A percentile compares a stretch with the other conserved stretches of the same genome.
These are phyloP conservation scores for Paramecium octaurelia DNA, from an alignment of 73 alveolate genomes.

Conservation along the genomic window DNA sequence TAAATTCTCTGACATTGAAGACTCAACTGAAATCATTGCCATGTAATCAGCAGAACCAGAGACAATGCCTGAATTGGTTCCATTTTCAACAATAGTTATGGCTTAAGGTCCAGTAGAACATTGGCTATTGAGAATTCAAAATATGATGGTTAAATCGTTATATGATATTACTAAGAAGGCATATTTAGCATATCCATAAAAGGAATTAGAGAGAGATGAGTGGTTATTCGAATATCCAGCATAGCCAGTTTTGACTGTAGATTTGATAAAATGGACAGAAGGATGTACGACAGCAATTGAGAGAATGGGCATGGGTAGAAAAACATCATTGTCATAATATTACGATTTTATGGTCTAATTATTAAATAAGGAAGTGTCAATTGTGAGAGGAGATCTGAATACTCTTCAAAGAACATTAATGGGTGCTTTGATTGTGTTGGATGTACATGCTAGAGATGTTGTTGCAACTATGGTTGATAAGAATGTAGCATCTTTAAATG, in stretches of 20 bases:
- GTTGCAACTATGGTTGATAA: conserved; percentile 85
- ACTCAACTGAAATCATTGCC: conserved; percentile 88
- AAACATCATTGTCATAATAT: conserved; percentile 90
- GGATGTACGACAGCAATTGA: conserved; percentile 93
- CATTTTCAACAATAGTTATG: conserved; percentile 84
- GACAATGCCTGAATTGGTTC: conserved; percentile 81
- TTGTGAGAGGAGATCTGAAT: conserved; percentile 93
- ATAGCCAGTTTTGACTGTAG: conserved; percentile 93
- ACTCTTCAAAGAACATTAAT: conserved; percentile 89
- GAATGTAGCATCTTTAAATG: conserved; percentile 84
- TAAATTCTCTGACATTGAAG: conserved; percentile 88
- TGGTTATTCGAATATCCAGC: conserved; percentile 98
- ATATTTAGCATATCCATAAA: conserved; percentile 87
- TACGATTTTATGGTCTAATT: conserved; percentile 77
- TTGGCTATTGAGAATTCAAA: conserved; percentile 95
- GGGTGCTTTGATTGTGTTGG: conserved; percentile 97
- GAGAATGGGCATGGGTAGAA: conserved; percentile 86
- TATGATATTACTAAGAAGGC: conserved; percentile 93
- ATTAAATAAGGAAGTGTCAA: conserved; percentile 82
- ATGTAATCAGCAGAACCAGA: conserved; percentile 92
- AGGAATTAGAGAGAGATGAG: conserved; percentile 88
- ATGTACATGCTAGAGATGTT: conserved; percentile 99
- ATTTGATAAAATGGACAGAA: conserved; percentile 97
- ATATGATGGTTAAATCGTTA: conserved; percentile 93
- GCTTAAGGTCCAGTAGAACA: conserved; percentile 98